These are phyloP conservation scores for Fusarium armeniacum DNA, from an alignment of 2,329 filamentous ascomycete genomes.

Conservation along the genomic window DNA sequence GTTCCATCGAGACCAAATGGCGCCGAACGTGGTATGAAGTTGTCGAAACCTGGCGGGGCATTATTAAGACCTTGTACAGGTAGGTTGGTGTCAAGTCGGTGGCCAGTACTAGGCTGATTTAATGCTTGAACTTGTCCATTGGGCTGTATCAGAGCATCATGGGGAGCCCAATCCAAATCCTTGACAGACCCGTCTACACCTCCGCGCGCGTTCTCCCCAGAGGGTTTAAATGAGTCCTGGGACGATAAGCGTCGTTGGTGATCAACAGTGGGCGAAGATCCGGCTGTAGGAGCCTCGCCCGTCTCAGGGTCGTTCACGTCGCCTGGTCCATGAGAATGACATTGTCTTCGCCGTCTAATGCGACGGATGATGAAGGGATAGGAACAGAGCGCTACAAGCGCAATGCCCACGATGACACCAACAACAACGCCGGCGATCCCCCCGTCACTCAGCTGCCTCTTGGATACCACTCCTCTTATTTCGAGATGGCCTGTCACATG, in stretches of 20 bases:
- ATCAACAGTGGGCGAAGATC: constrained; percentile 34
- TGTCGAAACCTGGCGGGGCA: constrained; percentile 25
- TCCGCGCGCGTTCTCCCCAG: constrained; percentile 51
- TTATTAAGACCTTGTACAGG: constrained; percentile 17
- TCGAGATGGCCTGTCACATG: constrained; percentile 43
- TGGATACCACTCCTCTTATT: constrained; percentile 40
- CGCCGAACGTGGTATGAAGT: constrained; percentile 40
- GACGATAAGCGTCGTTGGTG: constrained; percentile 55
- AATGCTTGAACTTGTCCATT: constrained; percentile 32
- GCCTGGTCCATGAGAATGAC: constrained; percentile 35
- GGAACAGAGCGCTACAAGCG: constrained; percentile 55
- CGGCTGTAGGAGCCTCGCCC: constrained; percentile 42
- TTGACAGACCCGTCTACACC: constrained; percentile 46
- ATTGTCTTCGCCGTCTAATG: constrained; percentile 50
- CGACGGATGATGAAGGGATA: constrained; percentile 57
- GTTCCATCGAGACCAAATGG: constrained; percentile 44
- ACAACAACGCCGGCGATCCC: constrained; percentile 57
- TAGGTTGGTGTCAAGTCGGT: constrained; percentile 40
- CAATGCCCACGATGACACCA: constrained; percentile 54
- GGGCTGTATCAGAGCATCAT: constrained; percentile 35
- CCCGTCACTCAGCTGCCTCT: constrained; percentile 53
- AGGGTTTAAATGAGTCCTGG: constrained; percentile 55
- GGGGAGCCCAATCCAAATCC: constrained; percentile 47
- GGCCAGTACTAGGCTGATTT: constrained; percentile 22
- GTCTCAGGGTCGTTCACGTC: constrained; percentile 52